These are phyloP conservation scores for Sphaerobolus stellatus DNA, from an alignment of 1,284 basidiomycete genomes.

Conservation along the genomic window DNA sequence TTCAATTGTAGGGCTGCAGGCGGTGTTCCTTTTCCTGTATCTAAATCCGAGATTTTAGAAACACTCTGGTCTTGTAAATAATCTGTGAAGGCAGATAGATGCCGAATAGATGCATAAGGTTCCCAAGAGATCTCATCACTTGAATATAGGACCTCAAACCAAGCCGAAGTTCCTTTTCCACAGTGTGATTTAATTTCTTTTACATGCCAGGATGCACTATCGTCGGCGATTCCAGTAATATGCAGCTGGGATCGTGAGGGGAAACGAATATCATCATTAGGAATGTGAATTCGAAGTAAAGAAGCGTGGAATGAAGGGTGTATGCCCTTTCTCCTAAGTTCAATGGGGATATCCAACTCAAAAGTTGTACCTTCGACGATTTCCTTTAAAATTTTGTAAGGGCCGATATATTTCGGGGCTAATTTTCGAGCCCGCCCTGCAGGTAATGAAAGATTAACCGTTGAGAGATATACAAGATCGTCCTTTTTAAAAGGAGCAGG, in stretches of 20 bases:
- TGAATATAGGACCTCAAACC: slow-evolving; percentile 35
- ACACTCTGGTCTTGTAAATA: too few species aligned
- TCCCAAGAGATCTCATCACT: slow-evolving; percentile 36
- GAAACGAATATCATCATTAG: slow-evolving; percentile 16
- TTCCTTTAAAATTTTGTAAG: slow-evolving; percentile 17
- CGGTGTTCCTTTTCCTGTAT: too few species aligned
- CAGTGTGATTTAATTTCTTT: slow-evolving; percentile 30
- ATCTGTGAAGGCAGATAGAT: slow-evolving; percentile 20
- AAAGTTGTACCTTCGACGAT: background rate
- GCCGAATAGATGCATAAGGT: slow-evolving; percentile 23
- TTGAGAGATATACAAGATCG: slow-evolving; percentile 34
- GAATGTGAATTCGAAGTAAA: slow-evolving; percentile 18
- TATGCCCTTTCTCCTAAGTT: slow-evolving; percentile 17
- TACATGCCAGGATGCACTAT: slow-evolving; percentile 30
- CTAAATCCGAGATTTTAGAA: too few species aligned
- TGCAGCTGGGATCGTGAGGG: slow-evolving; percentile 18
- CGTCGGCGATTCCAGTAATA: slow-evolving; percentile 17
- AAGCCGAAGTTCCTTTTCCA: slow-evolving; percentile 21
- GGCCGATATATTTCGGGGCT: slow-evolving; percentile 29
- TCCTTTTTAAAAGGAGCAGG: slow-evolving; percentile 21
- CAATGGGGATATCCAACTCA: slow-evolving; percentile 15
- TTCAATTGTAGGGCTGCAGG: too few species aligned
- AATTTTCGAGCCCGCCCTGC: slow-evolving; percentile 24
- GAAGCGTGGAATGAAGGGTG: slow-evolving; percentile 20
- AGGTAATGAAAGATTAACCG: slow-evolving; percentile 26